Conservation (phyloP, 2,329 filamentous ascomycete species). For the Aschersonia sp. region DNA sequence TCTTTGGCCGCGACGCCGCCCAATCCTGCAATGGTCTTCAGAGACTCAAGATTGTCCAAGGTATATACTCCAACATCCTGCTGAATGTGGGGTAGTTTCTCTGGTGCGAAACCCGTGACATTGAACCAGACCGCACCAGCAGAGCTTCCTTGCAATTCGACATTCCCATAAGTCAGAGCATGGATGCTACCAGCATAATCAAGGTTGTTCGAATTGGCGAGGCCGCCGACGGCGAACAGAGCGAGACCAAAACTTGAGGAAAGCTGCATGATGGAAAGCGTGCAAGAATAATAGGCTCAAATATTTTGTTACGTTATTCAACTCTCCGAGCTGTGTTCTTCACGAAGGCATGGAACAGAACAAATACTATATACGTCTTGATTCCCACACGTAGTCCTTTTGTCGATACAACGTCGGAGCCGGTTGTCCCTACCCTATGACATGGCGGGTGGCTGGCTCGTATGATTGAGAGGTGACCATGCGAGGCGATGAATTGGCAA, state of each 20-base stretch:
- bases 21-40: slow-evolving; percentile 1
- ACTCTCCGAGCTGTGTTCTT: too few species aligned
- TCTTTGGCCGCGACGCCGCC: background rate
- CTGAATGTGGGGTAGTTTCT: slow-evolving; percentile 2
- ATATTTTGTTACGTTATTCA: too few species aligned
- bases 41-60: slow-evolving; percentile 1
- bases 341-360: too few species aligned
- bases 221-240: background rate
- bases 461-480: too few species aligned
- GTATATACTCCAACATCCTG: slow-evolving; percentile 1
- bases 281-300: too few species aligned
- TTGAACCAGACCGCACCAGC: slow-evolving; percentile 1
- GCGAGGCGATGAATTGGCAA: too few species aligned
- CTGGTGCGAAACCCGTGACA: background rate
- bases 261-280: background rate
- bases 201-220: background rate
- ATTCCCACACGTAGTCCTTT: too few species aligned
- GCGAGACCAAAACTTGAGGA: background rate
- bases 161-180: slow-evolving; percentile 1
- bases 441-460: too few species aligned
- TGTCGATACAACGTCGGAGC: too few species aligned
- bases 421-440: too few species aligned
- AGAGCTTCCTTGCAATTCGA: background rate
- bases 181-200: background rate
- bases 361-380: too few species aligned